phyloP scores from a whole-genome alignment of 495 filamentous ascomycete species.

The Eremomyces bilateralis region DNA sequence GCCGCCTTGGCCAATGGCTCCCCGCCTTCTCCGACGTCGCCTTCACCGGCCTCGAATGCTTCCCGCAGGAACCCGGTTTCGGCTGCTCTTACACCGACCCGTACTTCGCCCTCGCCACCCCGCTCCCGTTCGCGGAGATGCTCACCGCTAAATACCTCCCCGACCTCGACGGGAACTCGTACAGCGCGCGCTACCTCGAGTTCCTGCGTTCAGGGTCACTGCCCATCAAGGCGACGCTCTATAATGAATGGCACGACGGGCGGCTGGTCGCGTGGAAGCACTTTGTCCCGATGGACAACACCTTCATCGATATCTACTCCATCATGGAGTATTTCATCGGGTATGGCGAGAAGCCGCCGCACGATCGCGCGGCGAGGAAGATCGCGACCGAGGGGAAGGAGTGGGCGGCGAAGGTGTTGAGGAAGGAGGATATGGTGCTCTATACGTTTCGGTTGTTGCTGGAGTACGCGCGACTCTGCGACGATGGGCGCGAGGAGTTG shows the following conservation, averaged over 20 bases:
- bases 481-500: conserved; percentile 9
- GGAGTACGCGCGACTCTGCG: conserved; percentile 11
- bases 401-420: conserved; percentile 11
- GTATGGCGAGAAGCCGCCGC: not conserved
- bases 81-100: conserved; percentile 14
- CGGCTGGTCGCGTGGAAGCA: conserved; percentile 19
- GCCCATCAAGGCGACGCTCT: conserved; percentile 21
- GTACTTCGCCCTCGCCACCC: conserved; percentile 10
- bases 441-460: conserved; percentile 11
- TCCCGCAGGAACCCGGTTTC: conserved; percentile 4
- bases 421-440: conserved; percentile 13
- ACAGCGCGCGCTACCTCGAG: conserved; percentile 14
- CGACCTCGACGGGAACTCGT: conserved; percentile 19
- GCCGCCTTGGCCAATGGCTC: conserved; percentile 15
- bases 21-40: conserved; percentile 11
- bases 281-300: conserved; percentile 66
- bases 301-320: conserved; percentile 51
- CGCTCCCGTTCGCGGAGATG: conserved; percentile 9
- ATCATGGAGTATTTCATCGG: conserved; percentile 67
- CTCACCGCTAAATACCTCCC: conserved; percentile 19
- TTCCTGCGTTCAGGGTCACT: conserved; percentile 9
- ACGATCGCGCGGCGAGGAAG: conserved; percentile 9
- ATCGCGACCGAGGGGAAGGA: conserved; percentile 10
- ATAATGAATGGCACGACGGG: conserved; percentile 19
- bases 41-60: conserved; percentile 17